Percentiles rank a stretch among this genome's conserved stretches.
Conservation (phyloP, 2,329 filamentous ascomycete genomes). For the Cladophialophora exuberans region DNA sequence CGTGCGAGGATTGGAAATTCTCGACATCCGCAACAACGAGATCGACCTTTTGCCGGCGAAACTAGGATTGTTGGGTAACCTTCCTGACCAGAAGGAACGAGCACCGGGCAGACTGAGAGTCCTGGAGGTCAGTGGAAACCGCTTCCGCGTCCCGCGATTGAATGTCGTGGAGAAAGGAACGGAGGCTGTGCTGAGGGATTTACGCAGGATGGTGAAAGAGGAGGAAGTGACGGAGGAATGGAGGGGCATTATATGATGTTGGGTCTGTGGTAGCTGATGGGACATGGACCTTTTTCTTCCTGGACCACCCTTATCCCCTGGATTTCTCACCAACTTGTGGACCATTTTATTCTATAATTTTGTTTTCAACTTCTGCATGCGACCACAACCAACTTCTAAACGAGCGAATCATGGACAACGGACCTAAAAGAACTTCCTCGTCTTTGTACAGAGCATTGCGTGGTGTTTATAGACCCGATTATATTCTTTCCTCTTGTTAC, state of each 20-base stretch:
- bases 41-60: constrained; percentile 79
- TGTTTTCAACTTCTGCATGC: too few relatives aligned
- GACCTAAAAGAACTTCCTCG: not conserved
- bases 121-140: constrained; percentile 76
- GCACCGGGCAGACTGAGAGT: constrained; percentile 63
- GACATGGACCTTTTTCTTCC: not conserved
- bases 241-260: constrained; percentile 23
- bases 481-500: not conserved
- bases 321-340: too few relatives aligned
- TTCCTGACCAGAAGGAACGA: constrained; percentile 39
- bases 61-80: constrained; percentile 74
- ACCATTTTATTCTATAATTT: too few relatives aligned
- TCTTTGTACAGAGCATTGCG: not conserved
- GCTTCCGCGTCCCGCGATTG: constrained; percentile 84
- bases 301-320: too few relatives aligned
- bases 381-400: too few relatives aligned
- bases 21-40: constrained; percentile 84
- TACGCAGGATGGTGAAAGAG: constrained; percentile 73
- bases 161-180: constrained; percentile 85
- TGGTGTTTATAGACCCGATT: not conserved
- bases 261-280: not conserved
- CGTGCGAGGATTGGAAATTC: constrained; percentile 72
- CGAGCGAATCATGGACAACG: too few relatives aligned
- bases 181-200: constrained; percentile 78
- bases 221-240: constrained; percentile 43